A percentile compares a stretch with the other conserved stretches of the same genome.
phyloP scores from a whole-genome alignment of 2,329 filamentous ascomycete species.

The Berkeleyomyces basicola region DNA sequence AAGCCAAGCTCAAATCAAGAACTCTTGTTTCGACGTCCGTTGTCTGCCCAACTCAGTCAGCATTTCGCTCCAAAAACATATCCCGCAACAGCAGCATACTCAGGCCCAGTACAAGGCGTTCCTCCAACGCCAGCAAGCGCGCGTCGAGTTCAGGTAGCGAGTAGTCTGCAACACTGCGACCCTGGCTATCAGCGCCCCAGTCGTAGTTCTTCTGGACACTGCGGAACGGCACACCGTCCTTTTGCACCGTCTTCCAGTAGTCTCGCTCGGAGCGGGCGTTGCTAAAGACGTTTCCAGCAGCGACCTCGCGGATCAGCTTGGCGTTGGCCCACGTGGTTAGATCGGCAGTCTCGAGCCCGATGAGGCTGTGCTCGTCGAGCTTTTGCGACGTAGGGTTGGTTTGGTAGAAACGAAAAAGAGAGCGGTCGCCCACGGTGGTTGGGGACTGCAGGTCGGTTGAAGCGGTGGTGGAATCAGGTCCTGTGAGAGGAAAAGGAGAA shows the following conservation, averaged over 20 bases:
- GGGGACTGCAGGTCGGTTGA: conserved; percentile 17
- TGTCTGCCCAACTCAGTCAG: background rate
- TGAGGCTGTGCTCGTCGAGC: conserved; percentile 28
- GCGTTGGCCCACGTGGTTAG: conserved; percentile 32
- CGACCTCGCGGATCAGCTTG: conserved; percentile 28
- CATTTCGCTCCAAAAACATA: background rate
- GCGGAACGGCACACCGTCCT: conserved; percentile 34
- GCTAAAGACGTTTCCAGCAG: conserved; percentile 21
- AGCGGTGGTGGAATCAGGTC: conserved; percentile 19
- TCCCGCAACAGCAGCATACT: conserved; percentile 19
- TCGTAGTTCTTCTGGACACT: conserved; percentile 20
- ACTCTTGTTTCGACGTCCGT: background rate
- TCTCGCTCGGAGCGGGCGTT: conserved; percentile 36
- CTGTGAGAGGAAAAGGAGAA: conserved; percentile 14
- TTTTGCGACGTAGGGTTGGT: conserved; percentile 33
- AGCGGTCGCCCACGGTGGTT: conserved; percentile 32
- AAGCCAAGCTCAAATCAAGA: background rate
- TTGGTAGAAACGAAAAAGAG: conserved; percentile 30
- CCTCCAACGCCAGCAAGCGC: conserved; percentile 26
- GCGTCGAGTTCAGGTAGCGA: conserved; percentile 29
- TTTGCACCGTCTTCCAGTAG: conserved; percentile 39
- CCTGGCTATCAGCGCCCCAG: conserved; percentile 36
- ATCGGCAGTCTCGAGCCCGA: conserved; percentile 30
- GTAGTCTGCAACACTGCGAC: conserved; percentile 33
- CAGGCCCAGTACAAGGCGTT: conserved; percentile 27